Conservation (phyloP, 805 yeast species). For the Candida easanensis region DNA sequence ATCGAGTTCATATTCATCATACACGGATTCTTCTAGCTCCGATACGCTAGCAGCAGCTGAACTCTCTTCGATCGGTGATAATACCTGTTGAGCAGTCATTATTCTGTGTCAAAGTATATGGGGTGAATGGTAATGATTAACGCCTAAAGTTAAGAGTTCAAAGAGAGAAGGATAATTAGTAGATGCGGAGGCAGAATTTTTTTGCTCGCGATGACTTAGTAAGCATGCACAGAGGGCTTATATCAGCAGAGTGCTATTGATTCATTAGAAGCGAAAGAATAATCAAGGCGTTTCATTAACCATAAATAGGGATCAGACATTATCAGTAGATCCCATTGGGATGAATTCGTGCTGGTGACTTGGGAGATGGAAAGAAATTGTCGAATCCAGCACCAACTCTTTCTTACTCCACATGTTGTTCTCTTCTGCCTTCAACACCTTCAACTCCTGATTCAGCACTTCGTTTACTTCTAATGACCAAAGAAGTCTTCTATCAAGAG, state of each 20-base stretch:
- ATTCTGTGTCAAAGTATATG: neutral
- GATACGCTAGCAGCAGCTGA: constrained; percentile 6
- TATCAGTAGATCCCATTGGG: too few species aligned
- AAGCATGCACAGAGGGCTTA: too few species aligned
- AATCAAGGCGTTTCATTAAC: too few species aligned
- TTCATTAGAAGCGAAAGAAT: too few species aligned
- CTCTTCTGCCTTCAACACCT: constrained; percentile 32
- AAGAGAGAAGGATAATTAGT: too few species aligned
- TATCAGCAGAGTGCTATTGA: too few species aligned
- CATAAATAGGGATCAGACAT: too few species aligned
- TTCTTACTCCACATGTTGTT: constrained; percentile 37
- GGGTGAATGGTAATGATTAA: too few species aligned
- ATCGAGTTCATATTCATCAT: constrained; percentile 27
- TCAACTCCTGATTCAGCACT: constrained; percentile 33
- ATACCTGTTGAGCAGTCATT: neutral
- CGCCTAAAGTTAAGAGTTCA: too few species aligned
- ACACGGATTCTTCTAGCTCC: constrained; percentile 11
- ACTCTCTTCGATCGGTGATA: constrained; percentile 20
- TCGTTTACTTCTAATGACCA: constrained; percentile 40
- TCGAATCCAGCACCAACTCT: constrained; percentile 43
- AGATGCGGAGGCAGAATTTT: too few species aligned
- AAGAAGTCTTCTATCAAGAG: constrained; percentile 32
- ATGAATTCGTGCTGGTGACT: constrained; percentile 4
- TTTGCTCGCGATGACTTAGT: too few species aligned
- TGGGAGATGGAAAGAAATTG: constrained; percentile 32